phyloP scores from a whole-genome alignment of 768 basidiomycete species.

The Psilocybe tampanensis region DNA sequence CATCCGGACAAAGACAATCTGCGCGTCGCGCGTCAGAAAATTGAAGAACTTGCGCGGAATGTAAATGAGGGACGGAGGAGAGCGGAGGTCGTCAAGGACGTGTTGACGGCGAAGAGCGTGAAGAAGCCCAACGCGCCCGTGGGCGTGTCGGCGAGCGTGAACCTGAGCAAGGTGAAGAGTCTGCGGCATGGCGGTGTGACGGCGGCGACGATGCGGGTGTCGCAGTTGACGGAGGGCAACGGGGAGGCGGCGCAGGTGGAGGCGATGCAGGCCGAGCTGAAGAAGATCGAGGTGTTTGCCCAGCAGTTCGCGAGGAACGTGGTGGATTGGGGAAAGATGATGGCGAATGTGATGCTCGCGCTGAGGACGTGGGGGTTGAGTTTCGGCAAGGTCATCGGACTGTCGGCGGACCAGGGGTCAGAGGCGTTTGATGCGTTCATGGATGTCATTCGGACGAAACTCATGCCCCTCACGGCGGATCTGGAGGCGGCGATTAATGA shows the following conservation, averaged over 20 bases:
- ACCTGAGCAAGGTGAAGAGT: constrained; percentile 62
- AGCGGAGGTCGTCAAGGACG: constrained; percentile 79
- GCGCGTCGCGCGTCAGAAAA: constrained; percentile 50
- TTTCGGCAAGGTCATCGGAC: constrained; percentile 70
- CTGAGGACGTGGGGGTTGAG: constrained; percentile 64
- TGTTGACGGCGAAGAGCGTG: constrained; percentile 45
- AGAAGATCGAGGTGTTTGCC: constrained; percentile 57
- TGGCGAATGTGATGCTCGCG: constrained; percentile 48
- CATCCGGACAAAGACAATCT: constrained; percentile 70
- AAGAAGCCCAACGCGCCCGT: constrained; percentile 40
- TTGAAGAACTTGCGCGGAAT: constrained; percentile 74
- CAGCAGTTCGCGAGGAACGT: constrained; percentile 62
- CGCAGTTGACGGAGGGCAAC: constrained; percentile 14
- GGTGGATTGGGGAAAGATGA: constrained; percentile 63
- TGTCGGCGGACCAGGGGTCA: constrained; percentile 44
- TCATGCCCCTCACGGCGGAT: constrained; percentile 53
- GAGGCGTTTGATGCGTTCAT: constrained; percentile 79
- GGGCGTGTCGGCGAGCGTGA: constrained; percentile 57
- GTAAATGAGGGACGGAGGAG: constrained; percentile 81
- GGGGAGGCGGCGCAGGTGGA: constrained; percentile 55
- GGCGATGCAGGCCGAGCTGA: constrained; percentile 56
- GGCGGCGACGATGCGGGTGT: constrained; percentile 27
- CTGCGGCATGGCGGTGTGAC: constrained; percentile 36
- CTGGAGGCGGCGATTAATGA: constrained; percentile 57
- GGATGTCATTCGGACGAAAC: constrained; percentile 51